Evolutionary conservation across 192 early-diverging fungal species (phyloP).

Genomic region (Coemansia erecta): DNA sequence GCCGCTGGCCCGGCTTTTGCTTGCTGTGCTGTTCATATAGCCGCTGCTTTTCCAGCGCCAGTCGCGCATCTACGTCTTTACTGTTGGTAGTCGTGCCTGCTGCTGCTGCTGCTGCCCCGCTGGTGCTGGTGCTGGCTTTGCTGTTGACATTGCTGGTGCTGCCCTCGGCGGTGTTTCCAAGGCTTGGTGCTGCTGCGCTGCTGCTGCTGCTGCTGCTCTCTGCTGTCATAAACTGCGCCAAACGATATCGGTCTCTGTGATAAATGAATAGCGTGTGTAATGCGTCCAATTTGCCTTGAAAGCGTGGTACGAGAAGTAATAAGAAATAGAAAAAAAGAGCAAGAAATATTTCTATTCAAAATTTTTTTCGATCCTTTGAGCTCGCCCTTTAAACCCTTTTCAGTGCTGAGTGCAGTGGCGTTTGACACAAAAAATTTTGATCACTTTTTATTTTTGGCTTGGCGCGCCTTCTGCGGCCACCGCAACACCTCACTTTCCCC

Average conservation of each 20-base stretch:
- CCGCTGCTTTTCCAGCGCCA: no score
- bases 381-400: no score
- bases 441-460: no score
- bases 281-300: not conserved
- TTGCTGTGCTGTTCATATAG: not conserved
- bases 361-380: no score
- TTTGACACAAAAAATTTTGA: no score
- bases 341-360: not conserved
- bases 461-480: no score
- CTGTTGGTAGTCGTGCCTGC: not conserved
- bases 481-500: no score
- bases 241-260: not conserved
- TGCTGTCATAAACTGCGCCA: not conserved
- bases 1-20: not conserved
- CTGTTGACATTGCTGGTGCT: constrained; percentile 13
- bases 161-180: constrained; percentile 1
- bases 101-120: not conserved
- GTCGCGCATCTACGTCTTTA: no score
- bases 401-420: no score
- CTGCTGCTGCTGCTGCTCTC: no score
- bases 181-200: constrained; percentile 9
- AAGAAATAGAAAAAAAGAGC: not conserved
- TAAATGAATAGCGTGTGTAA: not conserved
- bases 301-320: not conserved
- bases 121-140: constrained; percentile 2